Percentiles rank a stretch among this genome's conserved stretches.
These are phyloP conservation scores for Lotus japonicus DNA, from an alignment of 306 rosid species.

Conservation along the genomic window DNA sequence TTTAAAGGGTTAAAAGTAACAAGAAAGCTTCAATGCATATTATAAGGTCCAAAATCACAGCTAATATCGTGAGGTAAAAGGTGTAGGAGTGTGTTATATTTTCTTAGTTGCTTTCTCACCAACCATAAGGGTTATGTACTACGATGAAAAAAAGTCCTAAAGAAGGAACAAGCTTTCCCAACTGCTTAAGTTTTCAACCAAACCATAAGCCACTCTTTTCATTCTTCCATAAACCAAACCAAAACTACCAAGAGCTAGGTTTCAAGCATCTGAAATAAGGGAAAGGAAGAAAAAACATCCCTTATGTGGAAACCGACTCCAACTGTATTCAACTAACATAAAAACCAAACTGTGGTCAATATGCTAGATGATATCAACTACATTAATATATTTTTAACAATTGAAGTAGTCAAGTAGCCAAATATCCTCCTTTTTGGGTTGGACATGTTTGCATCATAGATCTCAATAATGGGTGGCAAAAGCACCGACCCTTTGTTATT, in stretches of 20 bases:
- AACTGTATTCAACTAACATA: too few relatives aligned
- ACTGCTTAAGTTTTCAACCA: not conserved
- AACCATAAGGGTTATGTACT: too few relatives aligned
- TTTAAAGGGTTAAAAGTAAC: not conserved
- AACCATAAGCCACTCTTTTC: not conserved
- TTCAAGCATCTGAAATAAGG: not conserved
- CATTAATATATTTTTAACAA: too few relatives aligned
- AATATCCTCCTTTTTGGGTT: too few relatives aligned
- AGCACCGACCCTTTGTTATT: slow-evolving; percentile 26
- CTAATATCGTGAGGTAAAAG: slow-evolving; percentile 22
- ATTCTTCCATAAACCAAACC: slow-evolving; percentile 24
- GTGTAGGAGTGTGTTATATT: slow-evolving; percentile 6
- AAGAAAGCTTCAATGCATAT: slow-evolving; percentile 17
- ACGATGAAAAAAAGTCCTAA: too few relatives aligned
- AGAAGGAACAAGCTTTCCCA: too few relatives aligned
- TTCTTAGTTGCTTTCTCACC: too few relatives aligned
- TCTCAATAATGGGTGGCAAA: slow-evolving; percentile 28
- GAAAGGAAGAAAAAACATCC: not conserved
- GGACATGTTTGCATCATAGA: slow-evolving; percentile 1
- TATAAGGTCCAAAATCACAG: slow-evolving; percentile 17
- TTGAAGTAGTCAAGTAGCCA: too few relatives aligned
- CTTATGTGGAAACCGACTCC: not conserved
- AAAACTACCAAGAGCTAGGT: not conserved
- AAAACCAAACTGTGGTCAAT: not conserved
- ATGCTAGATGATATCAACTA: not conserved